Base-by-base conservation (phyloP, 306 rosid genomes). In the Ziziphus jujuba region DNA sequence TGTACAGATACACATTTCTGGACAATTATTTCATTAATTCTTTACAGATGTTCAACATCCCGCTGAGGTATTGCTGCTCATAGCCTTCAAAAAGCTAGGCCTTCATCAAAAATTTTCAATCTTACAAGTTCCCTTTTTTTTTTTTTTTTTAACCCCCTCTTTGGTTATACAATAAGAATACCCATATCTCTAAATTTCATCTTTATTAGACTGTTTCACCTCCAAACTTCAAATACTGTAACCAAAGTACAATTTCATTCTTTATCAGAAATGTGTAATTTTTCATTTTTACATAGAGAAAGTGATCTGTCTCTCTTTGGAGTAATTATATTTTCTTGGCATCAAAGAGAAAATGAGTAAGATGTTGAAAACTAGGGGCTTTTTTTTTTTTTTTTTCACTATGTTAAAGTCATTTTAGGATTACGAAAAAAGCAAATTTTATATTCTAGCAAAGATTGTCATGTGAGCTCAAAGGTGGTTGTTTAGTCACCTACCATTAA, bases 401-500 rank as follows among this genome's bases (percentile, higher is more conserved):
- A 75, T 51, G 53, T 56, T 9, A 59, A 84, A 79, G 85, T 60
- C 49, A 80, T 48, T n/a, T n/a, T 72, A 64, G 25, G 80, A 64
- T 65, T 40, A 40, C 9, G 65, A 57, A 63, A 75, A 77, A 76
- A 57, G 83, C 63, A 74, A 72, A 66, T 78, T 82, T 76, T 77
- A 69, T 74, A 74, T 77, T 65, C 80, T 65, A 77, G 28, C 62
- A 82, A 84, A 79, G 79, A 83, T 61, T 2, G 77, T 83, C 87
- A 87, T 85, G 88, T 79, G 85, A 67, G 77, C 45, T 59, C 44
- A 79, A 12, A 91, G 92, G 93, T 84, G 91, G 93, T 89, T 88
- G 96, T 91, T 88, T 84, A 88, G 97, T 91, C 97, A 88, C 89
- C 93, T 80, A 88, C 93, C 91, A 87, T 79, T 79, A 83, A 84